Base-by-base conservation (phyloP, 108 stramenopile species). In the Nannochloropsis salina region DNA sequence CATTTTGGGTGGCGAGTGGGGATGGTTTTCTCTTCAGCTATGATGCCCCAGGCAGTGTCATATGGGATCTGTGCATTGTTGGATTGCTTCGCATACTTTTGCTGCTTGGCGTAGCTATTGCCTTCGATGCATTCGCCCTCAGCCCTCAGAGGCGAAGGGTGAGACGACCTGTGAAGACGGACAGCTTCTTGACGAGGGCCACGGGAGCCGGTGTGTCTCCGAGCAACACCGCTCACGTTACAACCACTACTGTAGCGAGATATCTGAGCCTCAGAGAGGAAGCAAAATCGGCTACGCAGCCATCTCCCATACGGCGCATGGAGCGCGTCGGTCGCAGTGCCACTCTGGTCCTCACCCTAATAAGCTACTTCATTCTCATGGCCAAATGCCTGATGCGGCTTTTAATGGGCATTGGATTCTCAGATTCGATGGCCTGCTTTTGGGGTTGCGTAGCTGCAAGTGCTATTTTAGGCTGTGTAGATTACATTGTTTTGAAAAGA, bases 371-470 rank as follows among this genome's bases (percentile, higher is more conserved):
- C 20, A 22, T 40, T 22, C 83, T 83, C 44, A 43, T 41, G n/a
- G 83, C 83, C 3, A 83, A 83, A 47, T 83, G 83, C 83, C 45
- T 83, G 45, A 43, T 43, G 4, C 83, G 83, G 6, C 45, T 83
- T 10, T 43, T 83, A 43, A 43, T 43, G 18, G 83, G 83, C 8
- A 83, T 43, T 41, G 83, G 83, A 41, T 6, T 43, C 5, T 6
- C 5, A 5, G 41, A 45, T 41, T 41, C 42, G 0, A 83, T 83
- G 83, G 83, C 42, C 42, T 9, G 45, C 83, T 40, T 41, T 47
- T 83, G 83, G 83, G 41, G 41, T 5, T 45, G 45, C 11, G n/a
- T 47, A n/a, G 83, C 83, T 5, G 83, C 40, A 9, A 43, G 6
- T n/a, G 83, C 42, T 18, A 18, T 43, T 21, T 43, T 43, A 20